phyloP scores from a whole-genome alignment of 768 basidiomycete genomes.

The Epithele typhae region DNA sequence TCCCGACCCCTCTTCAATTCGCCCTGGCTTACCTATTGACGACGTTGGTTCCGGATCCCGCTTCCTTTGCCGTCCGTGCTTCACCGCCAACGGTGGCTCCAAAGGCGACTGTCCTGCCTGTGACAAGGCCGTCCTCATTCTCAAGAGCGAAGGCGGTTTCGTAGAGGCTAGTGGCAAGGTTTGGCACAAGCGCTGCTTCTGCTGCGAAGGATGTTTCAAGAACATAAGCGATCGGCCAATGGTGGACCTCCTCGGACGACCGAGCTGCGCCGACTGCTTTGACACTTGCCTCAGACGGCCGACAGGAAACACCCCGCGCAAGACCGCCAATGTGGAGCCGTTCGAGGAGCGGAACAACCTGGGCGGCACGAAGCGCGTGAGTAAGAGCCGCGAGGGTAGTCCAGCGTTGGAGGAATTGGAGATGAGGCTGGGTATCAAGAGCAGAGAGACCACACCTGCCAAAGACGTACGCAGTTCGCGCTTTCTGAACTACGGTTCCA shows the following conservation, averaged over 20 bases:
- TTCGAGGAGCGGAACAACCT: constrained; percentile 35
- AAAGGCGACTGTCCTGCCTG: constrained; percentile 71
- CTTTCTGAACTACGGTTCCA: constrained; percentile 3
- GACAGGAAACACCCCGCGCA: constrained; percentile 37
- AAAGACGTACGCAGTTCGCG: constrained; percentile 7
- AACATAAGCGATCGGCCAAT: constrained; percentile 71
- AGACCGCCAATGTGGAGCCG: constrained; percentile 26
- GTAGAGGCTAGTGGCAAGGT: constrained; percentile 64
- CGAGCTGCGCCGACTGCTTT: constrained; percentile 78
- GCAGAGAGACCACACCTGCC: constrained; percentile 19
- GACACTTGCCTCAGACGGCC: constrained; percentile 66
- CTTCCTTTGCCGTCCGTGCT: constrained; percentile 76
- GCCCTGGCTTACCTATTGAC: constrained; percentile 16
- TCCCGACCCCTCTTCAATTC: constrained; percentile 52
- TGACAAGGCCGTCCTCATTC: constrained; percentile 62
- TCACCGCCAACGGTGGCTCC: constrained; percentile 66
- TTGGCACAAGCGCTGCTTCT: constrained; percentile 84
- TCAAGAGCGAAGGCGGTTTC: constrained; percentile 76
- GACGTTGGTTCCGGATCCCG: constrained; percentile 27
- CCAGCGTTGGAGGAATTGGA: constrained; percentile 33
- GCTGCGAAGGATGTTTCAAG: constrained; percentile 67
- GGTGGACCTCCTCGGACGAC: constrained; percentile 79
- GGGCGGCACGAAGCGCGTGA: constrained; percentile 39
- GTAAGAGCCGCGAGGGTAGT: constrained; percentile 25
- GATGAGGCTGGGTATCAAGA: constrained; percentile 27